Evolutionary conservation across 2,329 filamentous ascomycete genomes (phyloP), one percentile per base, ranked within the genome.

Genomic region (Shiraia bambusicola): DNA sequence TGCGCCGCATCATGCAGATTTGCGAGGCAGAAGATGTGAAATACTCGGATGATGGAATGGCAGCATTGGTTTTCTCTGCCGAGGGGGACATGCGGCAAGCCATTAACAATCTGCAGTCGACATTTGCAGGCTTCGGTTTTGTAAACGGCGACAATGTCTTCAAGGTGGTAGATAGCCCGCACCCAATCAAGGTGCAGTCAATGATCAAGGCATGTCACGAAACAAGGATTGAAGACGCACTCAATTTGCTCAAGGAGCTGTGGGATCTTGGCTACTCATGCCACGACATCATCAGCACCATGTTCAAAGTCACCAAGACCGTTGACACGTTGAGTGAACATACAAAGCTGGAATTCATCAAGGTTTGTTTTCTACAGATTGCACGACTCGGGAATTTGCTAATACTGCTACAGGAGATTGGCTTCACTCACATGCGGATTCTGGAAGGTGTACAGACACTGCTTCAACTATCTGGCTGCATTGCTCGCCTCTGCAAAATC

Each of bases 31-130:
- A 98, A 71, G 83, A 87, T 53, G 90, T 97, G 31, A 78, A 93
- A 65, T 88, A 90, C 71, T 91, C 84, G 37, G 93, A 98, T 58
- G 92, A 97, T 66, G 93, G 93, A 1, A 77, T 97, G 45, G 93
- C 92, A 1, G 93, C 93, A n/a, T 76, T 98, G 25, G 90, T 98
- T 1, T 98, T 98, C 74, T 93, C 87, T 49, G 93, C 93, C 6
- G 93, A 98, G 70, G 93, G 93, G 42, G 93, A 98, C 67, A 98
- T 98, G 93, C 83, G 93, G 47, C 93, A 98, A 72, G 93, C 93
- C 26, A 95, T 98, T 76, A 98, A 98, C 74, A 97, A 97, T 69
- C 72, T 98, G 55, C 93, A 98, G 69, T 94, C 88, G 54, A 97
- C 93, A 0, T 82, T 78, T 69, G 90, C 92, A 4, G 93, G 93